phyloP scores from a whole-genome alignment of 306 rosid genomes.

The Lathyrus oleraceus region DNA sequence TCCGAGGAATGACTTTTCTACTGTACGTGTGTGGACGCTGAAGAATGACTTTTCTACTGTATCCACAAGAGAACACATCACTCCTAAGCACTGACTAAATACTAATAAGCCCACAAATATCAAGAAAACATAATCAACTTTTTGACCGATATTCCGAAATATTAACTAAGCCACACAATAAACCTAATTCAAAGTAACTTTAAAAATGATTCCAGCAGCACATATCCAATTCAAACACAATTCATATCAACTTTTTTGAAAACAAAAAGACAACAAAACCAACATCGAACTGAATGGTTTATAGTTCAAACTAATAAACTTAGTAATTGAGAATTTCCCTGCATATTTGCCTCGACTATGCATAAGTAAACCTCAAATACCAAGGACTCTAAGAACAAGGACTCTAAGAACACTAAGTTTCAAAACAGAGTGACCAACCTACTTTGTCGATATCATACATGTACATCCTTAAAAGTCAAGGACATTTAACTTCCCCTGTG shows the following conservation, averaged over 20 bases:
- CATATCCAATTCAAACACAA: constrained; percentile 22
- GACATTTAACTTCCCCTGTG: constrained; percentile 29
- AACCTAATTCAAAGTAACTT: neutral
- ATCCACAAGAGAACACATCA: too few species aligned
- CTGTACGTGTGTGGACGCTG: too few species aligned
- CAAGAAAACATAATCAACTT: too few species aligned
- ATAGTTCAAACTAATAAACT: constrained; percentile 14
- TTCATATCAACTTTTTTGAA: constrained; percentile 6
- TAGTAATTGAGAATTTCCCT: constrained; percentile 6
- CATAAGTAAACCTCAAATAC: constrained; percentile 13
- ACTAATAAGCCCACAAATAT: too few species aligned
- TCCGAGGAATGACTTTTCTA: too few species aligned
- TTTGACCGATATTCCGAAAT: too few species aligned
- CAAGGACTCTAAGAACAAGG: constrained; percentile 23
- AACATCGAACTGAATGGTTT: constrained; percentile 24
- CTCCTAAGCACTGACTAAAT: too few species aligned
- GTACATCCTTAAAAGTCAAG: constrained; percentile 16
- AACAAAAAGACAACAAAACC: neutral
- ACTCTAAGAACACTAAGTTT: constrained; percentile 27
- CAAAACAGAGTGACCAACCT: constrained; percentile 24
- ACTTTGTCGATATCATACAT: constrained; percentile 38
- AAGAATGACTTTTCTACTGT: too few species aligned
- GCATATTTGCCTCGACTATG: constrained; percentile 30
- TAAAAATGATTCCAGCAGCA: constrained; percentile 6
- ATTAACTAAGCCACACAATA: too few species aligned